These are phyloP conservation scores for Xenosphaeropsis pyriputrescens DNA, from an alignment of 2,329 filamentous ascomycete species.

Conservation along the genomic window DNA sequence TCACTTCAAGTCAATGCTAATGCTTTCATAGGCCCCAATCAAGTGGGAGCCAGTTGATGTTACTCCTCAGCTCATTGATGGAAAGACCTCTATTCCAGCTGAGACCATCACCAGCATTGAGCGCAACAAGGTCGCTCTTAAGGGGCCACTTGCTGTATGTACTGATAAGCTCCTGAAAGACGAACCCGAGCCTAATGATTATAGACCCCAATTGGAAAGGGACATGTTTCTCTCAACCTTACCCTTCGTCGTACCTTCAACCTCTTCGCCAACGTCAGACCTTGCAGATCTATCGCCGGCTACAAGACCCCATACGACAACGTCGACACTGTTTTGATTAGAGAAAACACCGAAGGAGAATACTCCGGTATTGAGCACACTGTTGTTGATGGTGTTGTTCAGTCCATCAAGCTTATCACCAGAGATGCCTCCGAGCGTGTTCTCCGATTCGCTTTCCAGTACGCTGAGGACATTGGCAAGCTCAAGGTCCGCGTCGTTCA, in stretches of 20 bases:
- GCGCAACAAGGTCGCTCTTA: conserved; percentile 93
- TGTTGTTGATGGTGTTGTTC: conserved; percentile 92
- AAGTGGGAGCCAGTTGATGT: conserved; percentile 97
- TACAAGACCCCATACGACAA: conserved; percentile 98
- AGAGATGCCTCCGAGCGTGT: conserved; percentile 89
- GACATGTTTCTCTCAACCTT: conserved; percentile 96
- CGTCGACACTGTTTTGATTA: conserved; percentile 93
- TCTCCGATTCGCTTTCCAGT: conserved; percentile 94
- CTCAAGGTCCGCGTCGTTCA: conserved; percentile 96
- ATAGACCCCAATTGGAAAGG: conserved; percentile 91
- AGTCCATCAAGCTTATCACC: conserved; percentile 99
- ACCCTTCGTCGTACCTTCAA: conserved; percentile 98
- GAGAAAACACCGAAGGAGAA: conserved; percentile 99
- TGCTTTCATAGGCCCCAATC: conserved; percentile 55
- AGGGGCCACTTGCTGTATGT: conserved; percentile 88
- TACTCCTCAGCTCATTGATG: conserved; percentile 82
- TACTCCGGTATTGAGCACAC: conserved; percentile 99
- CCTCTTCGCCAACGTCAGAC: conserved; percentile 97
- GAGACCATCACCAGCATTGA: conserved; percentile 86
- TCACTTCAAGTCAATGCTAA: conserved; percentile 8
- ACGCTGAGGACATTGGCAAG: conserved; percentile 84
- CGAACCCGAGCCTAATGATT: conserved; percentile 6
- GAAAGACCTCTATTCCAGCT: conserved; percentile 89
- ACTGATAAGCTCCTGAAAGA: conserved; percentile 4
- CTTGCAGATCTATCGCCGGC: conserved; percentile 90